phyloP scores from a whole-genome alignment of 2,329 filamentous ascomycete genomes.

The Nothophaeocryptopus gaeumannii region DNA sequence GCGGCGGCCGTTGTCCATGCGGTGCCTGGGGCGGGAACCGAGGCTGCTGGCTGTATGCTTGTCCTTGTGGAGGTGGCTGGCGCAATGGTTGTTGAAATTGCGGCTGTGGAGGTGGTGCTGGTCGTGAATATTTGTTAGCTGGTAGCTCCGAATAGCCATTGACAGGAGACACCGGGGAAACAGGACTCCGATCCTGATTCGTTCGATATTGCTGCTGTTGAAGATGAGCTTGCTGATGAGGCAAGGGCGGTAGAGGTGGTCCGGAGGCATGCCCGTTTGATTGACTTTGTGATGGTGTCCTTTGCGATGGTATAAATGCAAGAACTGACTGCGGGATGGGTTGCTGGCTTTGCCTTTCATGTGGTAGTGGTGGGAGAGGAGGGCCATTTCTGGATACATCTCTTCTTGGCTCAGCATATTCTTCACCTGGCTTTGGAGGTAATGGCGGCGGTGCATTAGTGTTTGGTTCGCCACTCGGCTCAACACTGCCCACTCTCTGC shows the following conservation, averaged over 20 bases:
- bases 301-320: conserved; percentile 26
- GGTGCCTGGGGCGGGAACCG: conserved; percentile 11
- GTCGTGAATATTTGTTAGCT: conserved; percentile 19
- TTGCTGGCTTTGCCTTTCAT: conserved; percentile 11
- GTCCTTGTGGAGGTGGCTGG: conserved; percentile 6
- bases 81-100: conserved; percentile 17
- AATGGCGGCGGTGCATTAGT: conserved; percentile 43
- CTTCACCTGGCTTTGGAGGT: conserved; percentile 57
- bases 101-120: conserved; percentile 32
- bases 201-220: conserved; percentile 21
- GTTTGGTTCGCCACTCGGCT: conserved; percentile 18
- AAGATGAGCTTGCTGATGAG: conserved; percentile 30
- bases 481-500: conserved; percentile 23
- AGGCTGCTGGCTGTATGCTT: conserved; percentile 7
- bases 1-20: conserved; percentile 9
- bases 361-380: conserved; percentile 36
- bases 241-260: conserved; percentile 10
- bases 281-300: conserved; percentile 12
- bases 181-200: conserved; percentile 28
- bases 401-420: conserved; percentile 18
- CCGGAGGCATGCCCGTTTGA: conserved; percentile 17
- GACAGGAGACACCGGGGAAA: conserved; percentile 33
- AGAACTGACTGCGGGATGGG: conserved; percentile 14
- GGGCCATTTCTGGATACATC: conserved; percentile 29
- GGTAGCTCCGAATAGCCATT: conserved; percentile 24